These are phyloP conservation scores for Trypanosomatidae sp. DNA, from an alignment of 208 protist species.

Conservation along the genomic window DNA sequence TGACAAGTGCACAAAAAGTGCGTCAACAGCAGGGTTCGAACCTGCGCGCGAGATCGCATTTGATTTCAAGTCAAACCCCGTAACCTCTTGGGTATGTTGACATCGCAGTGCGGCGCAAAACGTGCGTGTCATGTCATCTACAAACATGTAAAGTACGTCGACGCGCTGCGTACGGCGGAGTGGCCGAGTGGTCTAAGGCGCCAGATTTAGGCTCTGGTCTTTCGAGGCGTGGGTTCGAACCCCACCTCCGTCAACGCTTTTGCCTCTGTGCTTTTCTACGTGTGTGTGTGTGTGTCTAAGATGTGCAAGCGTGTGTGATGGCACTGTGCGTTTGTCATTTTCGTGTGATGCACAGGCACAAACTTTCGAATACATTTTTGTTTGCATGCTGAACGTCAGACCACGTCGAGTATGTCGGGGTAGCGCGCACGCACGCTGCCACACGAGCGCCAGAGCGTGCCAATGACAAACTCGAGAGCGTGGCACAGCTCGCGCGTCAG, in stretches of 20 bases:
- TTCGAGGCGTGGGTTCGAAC: slow-evolving; percentile 62
- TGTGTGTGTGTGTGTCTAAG: background rate
- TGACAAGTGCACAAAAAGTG: too few species aligned
- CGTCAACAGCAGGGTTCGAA: slow-evolving; percentile 76
- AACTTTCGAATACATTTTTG: background rate
- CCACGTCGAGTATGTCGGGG: slow-evolving; percentile 29
- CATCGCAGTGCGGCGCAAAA: slow-evolving; percentile 1
- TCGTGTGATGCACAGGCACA: background rate
- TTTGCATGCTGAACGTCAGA: too few species aligned
- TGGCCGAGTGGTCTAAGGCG: slow-evolving; percentile 47
- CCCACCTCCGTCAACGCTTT: slow-evolving; percentile 28
- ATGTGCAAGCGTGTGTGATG: background rate
- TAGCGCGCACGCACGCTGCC: slow-evolving; percentile 31
- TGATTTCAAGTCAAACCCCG: slow-evolving; percentile 88
- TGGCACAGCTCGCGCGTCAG: slow-evolving; percentile 58
- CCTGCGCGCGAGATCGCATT: slow-evolving; percentile 84
- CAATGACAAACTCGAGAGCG: slow-evolving; percentile 66
- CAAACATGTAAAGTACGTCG: background rate
- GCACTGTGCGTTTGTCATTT: background rate
- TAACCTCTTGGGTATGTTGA: slow-evolving; percentile 84
- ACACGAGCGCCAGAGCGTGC: slow-evolving; percentile 60
- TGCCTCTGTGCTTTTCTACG: background rate
- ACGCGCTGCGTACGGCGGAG: background rate
- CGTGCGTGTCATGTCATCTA: background rate
- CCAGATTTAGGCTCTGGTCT: slow-evolving; percentile 72